Base-by-base conservation (phyloP, 2,329 filamentous ascomycete genomes). In the Monosporascus sp. region DNA sequence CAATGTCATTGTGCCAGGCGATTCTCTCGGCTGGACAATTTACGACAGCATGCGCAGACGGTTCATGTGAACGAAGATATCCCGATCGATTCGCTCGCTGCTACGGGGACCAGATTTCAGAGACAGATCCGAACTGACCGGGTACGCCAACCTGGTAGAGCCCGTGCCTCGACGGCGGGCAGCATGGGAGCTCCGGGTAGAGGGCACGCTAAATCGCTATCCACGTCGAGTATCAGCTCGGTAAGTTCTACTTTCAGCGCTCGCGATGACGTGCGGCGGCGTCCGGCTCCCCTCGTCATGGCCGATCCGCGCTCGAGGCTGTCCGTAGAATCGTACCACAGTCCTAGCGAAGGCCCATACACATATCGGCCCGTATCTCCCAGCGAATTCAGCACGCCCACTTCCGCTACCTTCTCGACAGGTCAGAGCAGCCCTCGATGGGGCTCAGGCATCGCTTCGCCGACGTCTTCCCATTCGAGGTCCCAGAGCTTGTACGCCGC, bases 41-140 rank as follows among this genome's bases (percentile, higher is more conserved):
- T 99, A 50, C 85, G 94, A 55, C 94, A 99, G 68, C 94, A 99
- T 77, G 94, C 94, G 45, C 92, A 97, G 70, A 97, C 94, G 0
- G 94, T 99, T 1, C 94, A 99, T 69, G 89, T 96, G 54, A 97
- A 97, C 69, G 94, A 97, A 69, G 91, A 97, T 53, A 99, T 99
- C 37, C 94, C 94, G 3, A 85, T 86, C 41, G 91, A 97, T 69
- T 97, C 94, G 1, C 81, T 97, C 20, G 94, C 94, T 17, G 94
- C 93, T 4, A 94, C 90, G 1, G 91, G 92, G 24, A 96, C 92
- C 8, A 81, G 93, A 40, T 97, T 96, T 63, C 93, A 97, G 65
- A 82, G 93, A 57, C 92, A 97, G 70, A 91, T 96, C 55, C 83
- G 93, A 51, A 95, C 90, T 0, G 92, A 97, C 60, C 80, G 91